Percentiles rank a stretch among this genome's conserved stretches.
phyloP scores from a whole-genome alignment of 352 stramenopile species.

The Phytophthora kernoviae region DNA sequence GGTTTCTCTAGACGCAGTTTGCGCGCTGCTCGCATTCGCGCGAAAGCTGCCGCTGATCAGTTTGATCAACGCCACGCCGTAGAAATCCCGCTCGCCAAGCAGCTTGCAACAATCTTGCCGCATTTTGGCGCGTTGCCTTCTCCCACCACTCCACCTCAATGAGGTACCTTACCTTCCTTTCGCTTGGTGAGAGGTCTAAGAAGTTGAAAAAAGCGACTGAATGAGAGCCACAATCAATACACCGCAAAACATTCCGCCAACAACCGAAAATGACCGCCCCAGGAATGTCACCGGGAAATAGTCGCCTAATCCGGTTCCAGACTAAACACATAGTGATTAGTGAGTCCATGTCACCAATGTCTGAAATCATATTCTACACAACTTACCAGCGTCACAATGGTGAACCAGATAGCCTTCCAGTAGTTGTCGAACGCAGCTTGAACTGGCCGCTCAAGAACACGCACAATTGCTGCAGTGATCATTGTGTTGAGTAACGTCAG shows the following conservation, averaged over 20 bases:
- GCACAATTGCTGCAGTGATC: conserved; percentile 70
- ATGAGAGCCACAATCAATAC: conserved; percentile 73
- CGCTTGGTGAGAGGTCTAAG: conserved; percentile 64
- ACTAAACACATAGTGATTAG: conserved; percentile 33
- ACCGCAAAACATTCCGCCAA: conserved; percentile 74
- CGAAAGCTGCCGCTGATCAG: conserved; percentile 30
- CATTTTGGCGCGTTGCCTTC: conserved; percentile 45
- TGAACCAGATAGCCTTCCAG: conserved; percentile 76
- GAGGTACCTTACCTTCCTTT: conserved; percentile 69
- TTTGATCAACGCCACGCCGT: neutral
- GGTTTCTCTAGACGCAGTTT: conserved; percentile 39
- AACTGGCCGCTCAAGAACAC: conserved; percentile 71
- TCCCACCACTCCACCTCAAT: conserved; percentile 70
- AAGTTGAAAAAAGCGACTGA: conserved; percentile 82
- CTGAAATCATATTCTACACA: neutral
- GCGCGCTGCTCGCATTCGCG: conserved; percentile 31
- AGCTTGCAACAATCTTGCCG: conserved; percentile 48
- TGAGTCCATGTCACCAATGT: neutral
- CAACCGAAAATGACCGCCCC: conserved; percentile 56
- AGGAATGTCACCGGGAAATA: conserved; percentile 76
- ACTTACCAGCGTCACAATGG: conserved; percentile 68
- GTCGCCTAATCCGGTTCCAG: conserved; percentile 71
- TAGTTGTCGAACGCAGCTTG: conserved; percentile 71
- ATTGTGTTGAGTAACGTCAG: conserved; percentile 61
- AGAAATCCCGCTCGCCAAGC: conserved; percentile 42